Evolutionary conservation across 805 yeast species (phyloP).

Genomic region (Wickerhamiella qilinensis): DNA sequence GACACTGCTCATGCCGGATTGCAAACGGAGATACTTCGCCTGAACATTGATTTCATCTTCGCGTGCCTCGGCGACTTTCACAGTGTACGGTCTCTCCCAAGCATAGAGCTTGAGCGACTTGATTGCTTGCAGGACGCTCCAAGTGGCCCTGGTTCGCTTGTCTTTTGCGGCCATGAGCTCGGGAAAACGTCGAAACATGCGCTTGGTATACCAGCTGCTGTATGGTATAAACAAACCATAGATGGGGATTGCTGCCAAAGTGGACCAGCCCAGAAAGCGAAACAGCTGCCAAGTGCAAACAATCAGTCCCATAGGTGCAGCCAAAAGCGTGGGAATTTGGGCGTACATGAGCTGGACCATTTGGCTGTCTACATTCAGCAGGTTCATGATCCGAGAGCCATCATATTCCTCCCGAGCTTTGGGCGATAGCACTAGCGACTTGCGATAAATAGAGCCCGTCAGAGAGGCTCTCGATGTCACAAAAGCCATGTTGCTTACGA

Average conservation of each 20-base stretch:
- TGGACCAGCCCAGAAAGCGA: constrained; percentile 53
- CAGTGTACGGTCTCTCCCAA: constrained; percentile 68
- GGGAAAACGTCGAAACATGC: constrained; percentile 46
- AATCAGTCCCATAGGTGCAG: constrained; percentile 81
- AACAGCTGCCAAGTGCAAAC: constrained; percentile 65
- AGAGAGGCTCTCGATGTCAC: constrained; percentile 17
- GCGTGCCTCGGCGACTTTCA: constrained; percentile 37
- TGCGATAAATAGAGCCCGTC: constrained; percentile 50
- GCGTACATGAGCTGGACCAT: constrained; percentile 53
- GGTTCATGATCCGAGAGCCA: constrained; percentile 67
- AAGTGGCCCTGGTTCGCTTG: constrained; percentile 56
- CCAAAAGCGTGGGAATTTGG: constrained; percentile 69
- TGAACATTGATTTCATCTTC: constrained; percentile 34
- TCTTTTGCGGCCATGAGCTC: constrained; percentile 79
- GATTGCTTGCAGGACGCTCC: constrained; percentile 79
- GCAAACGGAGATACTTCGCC: constrained; percentile 46
- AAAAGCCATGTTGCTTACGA: constrained; percentile 4
- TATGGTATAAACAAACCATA: constrained; percentile 61
- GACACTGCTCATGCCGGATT: constrained; percentile 63
- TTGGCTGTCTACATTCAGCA: constrained; percentile 58
- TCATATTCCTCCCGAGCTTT: constrained; percentile 40
- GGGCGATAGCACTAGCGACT: constrained; percentile 43
- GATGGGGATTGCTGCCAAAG: constrained; percentile 89
- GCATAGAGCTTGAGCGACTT: constrained; percentile 73
- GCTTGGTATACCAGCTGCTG: constrained; percentile 32